Evolutionary conservation across 2,329 filamentous ascomycete genomes (phyloP).

Genomic region (Aspergillus sp.): DNA sequence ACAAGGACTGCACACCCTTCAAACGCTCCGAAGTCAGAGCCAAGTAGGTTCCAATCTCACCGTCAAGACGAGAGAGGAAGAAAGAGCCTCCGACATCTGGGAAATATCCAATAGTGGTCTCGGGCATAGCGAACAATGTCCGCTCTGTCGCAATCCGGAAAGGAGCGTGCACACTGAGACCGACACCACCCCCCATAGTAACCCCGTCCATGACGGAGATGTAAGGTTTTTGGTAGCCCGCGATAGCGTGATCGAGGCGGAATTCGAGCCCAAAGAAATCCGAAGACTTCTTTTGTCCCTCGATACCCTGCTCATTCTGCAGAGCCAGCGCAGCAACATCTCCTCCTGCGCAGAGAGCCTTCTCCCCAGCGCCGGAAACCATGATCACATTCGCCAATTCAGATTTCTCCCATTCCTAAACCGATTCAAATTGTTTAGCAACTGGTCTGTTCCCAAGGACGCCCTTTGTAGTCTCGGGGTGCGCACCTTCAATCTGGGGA

Average conservation of each 20-base stretch:
- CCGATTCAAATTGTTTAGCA: conserved; percentile 13
- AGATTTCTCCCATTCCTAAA: conserved; percentile 82
- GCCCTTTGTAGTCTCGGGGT: background rate
- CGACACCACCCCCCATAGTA: conserved; percentile 97
- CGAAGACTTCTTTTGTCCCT: conserved; percentile 67
- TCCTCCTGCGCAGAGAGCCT: conserved; percentile 86
- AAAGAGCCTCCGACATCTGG: conserved; percentile 95
- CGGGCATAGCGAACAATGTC: conserved; percentile 95
- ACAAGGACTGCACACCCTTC: conserved; percentile 77
- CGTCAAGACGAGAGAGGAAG: conserved; percentile 86
- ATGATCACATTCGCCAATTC: conserved; percentile 88
- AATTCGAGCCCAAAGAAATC: conserved; percentile 95
- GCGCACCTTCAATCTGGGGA: conserved; percentile 64
- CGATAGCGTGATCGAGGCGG: conserved; percentile 89
- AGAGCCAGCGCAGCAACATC: conserved; percentile 75
- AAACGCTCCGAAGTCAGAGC: conserved; percentile 83
- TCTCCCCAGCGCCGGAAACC: conserved; percentile 79
- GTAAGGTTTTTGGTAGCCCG: conserved; percentile 88
- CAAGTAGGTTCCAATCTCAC: conserved; percentile 81
- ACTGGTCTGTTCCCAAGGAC: conserved; percentile 2
- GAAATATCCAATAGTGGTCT: conserved; percentile 98
- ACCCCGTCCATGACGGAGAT: conserved; percentile 95
- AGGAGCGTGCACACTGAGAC: conserved; percentile 87
- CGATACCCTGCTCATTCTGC: conserved; percentile 59
- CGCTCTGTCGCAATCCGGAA: conserved; percentile 95